Evolutionary conservation across 352 stramenopile species (phyloP), one percentile per base, ranked within the genome.

Genomic region (Phytophthora melonis): DNA sequence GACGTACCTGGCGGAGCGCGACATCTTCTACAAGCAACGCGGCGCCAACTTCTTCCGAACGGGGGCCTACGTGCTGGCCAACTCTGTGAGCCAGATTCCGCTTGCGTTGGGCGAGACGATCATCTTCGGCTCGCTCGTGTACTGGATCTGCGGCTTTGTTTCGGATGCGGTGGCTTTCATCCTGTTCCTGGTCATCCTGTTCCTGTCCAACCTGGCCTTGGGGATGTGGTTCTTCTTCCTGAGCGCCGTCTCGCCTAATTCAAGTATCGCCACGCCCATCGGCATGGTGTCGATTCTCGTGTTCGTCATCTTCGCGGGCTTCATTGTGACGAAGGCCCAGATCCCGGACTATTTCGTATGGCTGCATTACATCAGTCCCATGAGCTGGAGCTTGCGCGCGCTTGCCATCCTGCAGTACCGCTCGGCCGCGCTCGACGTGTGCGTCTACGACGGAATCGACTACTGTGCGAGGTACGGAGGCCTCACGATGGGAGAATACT

Each of bases 61-160:
- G 16, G 30, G 18, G 3, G 18, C 61, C 1, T 68, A 68, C 2
- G 61, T 68, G 2, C 45, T 68, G 4, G 61, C 61, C 25, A 60
- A 21, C 1, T 49, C 60, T 4, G 32, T 56, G 13, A 54, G 61
- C 21, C 49, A 60, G 21, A 68, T 68, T n/a, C 61, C 59, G 14
- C 25, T 66, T 11, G 23, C 59, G 8, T 4, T 66, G 6, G 45
- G 11, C 3, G 87, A 96, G 75, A 84, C 83, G 0, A 64, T 94
- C 11, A 59, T 93, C 8, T 97, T 94, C 79, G 89, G 88, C 23
- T 87, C 77, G 14, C 64, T 97, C 49, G 53, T 96, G 2, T 97
- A 97, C 63, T 97, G 84, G 77, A 86, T 96, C 72, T 81, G 91
- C 59, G 91, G 91, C 8, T 85, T 94, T 74, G 63, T 58, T 5